phyloP scores from a whole-genome alignment of 2,329 filamentous ascomycete genomes.

The Aspergillus tamarii region DNA sequence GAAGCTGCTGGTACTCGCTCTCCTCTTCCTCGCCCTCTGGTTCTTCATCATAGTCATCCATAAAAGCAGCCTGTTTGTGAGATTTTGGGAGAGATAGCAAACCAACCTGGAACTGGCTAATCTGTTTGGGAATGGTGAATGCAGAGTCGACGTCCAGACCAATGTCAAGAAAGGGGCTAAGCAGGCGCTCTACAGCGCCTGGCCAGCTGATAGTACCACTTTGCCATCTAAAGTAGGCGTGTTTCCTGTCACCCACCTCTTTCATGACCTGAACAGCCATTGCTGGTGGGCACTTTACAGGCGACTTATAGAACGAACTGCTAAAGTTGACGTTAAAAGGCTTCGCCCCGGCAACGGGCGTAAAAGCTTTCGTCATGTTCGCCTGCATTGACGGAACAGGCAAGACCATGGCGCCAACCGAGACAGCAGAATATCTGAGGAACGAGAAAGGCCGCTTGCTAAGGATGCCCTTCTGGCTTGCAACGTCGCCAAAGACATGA shows the following conservation, averaged over 20 bases:
- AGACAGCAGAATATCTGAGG: conserved; percentile 35
- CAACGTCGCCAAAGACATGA: conserved; percentile 33
- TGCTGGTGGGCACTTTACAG: conserved; percentile 31
- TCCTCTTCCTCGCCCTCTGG: conserved; percentile 27
- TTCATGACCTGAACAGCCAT: conserved; percentile 37
- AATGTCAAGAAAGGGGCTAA: conserved; percentile 28
- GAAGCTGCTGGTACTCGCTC: conserved; percentile 17
- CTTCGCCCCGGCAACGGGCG: conserved; percentile 34
- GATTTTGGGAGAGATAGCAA: conserved; percentile 33
- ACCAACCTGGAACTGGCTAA: conserved; percentile 40
- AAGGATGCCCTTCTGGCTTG: conserved; percentile 32
- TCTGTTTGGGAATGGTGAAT: conserved; percentile 22
- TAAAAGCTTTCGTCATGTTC: conserved; percentile 34
- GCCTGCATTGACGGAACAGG: conserved; percentile 35
- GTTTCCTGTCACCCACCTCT: conserved; percentile 33
- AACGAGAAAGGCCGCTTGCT: conserved; percentile 34
- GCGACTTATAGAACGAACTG: conserved; percentile 33
- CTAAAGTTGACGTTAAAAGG: conserved; percentile 38
- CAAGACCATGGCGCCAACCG: conserved; percentile 33
- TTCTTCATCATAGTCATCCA: conserved; percentile 29
- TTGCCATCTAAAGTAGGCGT: conserved; percentile 39
- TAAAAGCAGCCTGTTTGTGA: conserved; percentile 9
- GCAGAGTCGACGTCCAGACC: conserved; percentile 26
- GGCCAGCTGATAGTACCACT: conserved; percentile 45
- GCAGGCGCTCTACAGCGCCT: conserved; percentile 24